Evolutionary conservation across 2,329 filamentous ascomycete species (phyloP).

Genomic region (Epichloe coenophiala): DNA sequence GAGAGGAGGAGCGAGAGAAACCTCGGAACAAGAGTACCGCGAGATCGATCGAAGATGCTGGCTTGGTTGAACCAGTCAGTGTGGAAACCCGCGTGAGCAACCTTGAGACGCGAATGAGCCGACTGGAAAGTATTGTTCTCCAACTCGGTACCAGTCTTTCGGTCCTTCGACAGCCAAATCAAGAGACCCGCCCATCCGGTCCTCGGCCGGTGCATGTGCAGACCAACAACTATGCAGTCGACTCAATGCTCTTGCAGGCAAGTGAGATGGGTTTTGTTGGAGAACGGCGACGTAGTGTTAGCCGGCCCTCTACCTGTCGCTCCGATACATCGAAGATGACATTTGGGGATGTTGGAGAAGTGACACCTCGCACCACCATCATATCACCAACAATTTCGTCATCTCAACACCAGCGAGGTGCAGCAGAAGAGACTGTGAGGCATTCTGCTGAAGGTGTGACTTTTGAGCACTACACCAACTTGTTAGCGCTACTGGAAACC

Average conservation of each 20-base stretch:
- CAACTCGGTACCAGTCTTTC: conserved; percentile 34
- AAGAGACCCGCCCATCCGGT: conserved; percentile 12
- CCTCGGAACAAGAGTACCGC: neutral
- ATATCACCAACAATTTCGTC: conserved; percentile 23
- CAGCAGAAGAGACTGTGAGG: conserved; percentile 15
- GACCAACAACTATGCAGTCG: neutral
- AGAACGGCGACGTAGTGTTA: conserved; percentile 2
- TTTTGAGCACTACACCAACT: conserved; percentile 33
- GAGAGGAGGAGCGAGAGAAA: neutral
- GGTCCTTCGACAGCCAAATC: conserved; percentile 21
- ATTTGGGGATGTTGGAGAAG: conserved; percentile 33
- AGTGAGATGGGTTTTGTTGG: conserved; percentile 1
- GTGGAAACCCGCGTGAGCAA: conserved; percentile 38
- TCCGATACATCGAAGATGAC: conserved; percentile 30
- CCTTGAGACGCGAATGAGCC: conserved; percentile 38
- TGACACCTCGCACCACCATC: conserved; percentile 23
- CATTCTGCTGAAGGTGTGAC: conserved; percentile 19
- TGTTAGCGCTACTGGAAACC: conserved; percentile 38
- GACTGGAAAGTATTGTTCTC: conserved; percentile 38
- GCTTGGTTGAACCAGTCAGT: conserved; percentile 29
- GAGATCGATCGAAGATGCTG: neutral
- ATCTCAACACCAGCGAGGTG: conserved; percentile 20
- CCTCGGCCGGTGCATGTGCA: neutral
- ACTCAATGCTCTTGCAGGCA: neutral
- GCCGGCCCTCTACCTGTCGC: conserved; percentile 21